Percentiles rank a stretch among this genome's conserved stretches.
phyloP scores from a whole-genome alignment of 225 moss, liverwort and hornwort genomes.

The Antitrichia curtipendula region DNA sequence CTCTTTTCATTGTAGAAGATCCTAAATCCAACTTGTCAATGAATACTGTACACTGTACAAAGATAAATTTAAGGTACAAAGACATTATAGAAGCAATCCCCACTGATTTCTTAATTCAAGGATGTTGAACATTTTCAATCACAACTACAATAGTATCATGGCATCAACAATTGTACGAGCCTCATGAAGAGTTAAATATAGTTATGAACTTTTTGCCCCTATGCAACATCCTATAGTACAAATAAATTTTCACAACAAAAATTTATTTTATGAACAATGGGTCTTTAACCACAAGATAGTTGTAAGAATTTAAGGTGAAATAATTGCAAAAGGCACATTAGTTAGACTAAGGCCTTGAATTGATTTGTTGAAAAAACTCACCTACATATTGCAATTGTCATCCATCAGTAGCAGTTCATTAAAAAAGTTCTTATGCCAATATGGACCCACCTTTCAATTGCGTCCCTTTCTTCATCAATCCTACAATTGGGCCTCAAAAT shows the following conservation, averaged over 20 bases:
- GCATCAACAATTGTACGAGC: not conserved
- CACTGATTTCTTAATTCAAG: not conserved
- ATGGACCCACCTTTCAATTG: not conserved
- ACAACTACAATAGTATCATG: rapidly evolving
- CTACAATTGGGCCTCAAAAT: not conserved
- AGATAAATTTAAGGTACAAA: not conserved
- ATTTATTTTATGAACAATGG: not conserved
- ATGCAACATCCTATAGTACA: not conserved
- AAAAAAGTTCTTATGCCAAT: rapidly evolving
- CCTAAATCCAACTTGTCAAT: not conserved
- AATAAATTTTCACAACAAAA: not conserved
- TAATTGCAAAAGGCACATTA: not conserved
- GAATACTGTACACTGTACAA: not conserved
- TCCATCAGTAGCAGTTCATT: not conserved
- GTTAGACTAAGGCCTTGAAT: not conserved
- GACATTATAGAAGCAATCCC: rapidly evolving
- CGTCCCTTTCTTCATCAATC: too few species aligned
- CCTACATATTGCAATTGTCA: not conserved
- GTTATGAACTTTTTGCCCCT: rapidly evolving
- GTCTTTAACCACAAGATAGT: rapidly evolving
- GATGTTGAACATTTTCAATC: not conserved
- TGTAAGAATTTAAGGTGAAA: not conserved
- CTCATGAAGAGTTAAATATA: rapidly evolving
- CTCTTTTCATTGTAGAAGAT: not conserved
- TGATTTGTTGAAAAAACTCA: not conserved